These are phyloP conservation scores for Euphorbia pulcherrima DNA, from an alignment of 345 rosid genomes.

Conservation along the genomic window DNA sequence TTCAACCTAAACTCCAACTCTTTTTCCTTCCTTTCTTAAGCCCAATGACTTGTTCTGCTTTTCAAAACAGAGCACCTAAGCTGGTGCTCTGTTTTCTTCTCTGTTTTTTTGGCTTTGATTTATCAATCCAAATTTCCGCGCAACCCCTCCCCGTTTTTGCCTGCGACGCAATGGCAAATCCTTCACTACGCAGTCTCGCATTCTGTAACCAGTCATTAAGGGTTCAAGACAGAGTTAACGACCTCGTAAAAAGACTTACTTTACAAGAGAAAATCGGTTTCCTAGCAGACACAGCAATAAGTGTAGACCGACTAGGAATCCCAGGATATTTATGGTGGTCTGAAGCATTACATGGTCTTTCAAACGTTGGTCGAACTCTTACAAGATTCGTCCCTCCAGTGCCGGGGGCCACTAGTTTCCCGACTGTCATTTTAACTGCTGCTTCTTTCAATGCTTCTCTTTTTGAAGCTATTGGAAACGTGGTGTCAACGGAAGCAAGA, in stretches of 20 bases:
- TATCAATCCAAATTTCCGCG: slow-evolving; percentile 19
- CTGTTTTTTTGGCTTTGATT: neutral
- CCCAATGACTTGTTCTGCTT: neutral
- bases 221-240: slow-evolving; percentile 51
- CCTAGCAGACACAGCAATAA: slow-evolving; percentile 49
- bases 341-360: slow-evolving; percentile 92
- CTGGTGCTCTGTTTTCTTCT: slow-evolving; percentile 20
- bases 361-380: slow-evolving; percentile 71
- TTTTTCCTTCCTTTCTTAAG: neutral
- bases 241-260: slow-evolving; percentile 66
- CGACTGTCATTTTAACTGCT: slow-evolving; percentile 86
- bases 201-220: slow-evolving; percentile 54
- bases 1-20: neutral
- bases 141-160: slow-evolving; percentile 66
- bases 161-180: slow-evolving; percentile 51
- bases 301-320: slow-evolving; percentile 68
- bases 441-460: slow-evolving; percentile 85
- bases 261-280: slow-evolving; percentile 70
- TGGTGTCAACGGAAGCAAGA: slow-evolving; percentile 92
- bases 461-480: slow-evolving; percentile 86
- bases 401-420: slow-evolving; percentile 93
- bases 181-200: slow-evolving; percentile 43
- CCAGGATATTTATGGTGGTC: slow-evolving; percentile 94
- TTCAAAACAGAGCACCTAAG: neutral
- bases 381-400: slow-evolving; percentile 53